Evolutionary conservation across 768 basidiomycete species (phyloP).

Genomic region (Leccinum olivaceopallidum): DNA sequence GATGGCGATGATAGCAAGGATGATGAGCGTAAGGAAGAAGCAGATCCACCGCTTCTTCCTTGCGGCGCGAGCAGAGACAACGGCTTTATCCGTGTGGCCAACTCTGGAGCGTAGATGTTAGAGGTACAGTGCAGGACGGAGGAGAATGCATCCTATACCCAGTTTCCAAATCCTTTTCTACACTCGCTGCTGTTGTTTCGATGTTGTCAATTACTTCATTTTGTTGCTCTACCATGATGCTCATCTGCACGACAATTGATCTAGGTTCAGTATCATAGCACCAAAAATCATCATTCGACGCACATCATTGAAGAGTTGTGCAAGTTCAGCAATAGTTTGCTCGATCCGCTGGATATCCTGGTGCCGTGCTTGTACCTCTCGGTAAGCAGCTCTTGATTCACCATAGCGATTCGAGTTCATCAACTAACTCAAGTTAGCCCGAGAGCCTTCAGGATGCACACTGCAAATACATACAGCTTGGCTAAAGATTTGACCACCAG

Average conservation of each 20-base stretch:
- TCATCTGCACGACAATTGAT: conserved; percentile 61
- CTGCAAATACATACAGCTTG: conserved; percentile 59
- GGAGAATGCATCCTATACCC: conserved; percentile 54
- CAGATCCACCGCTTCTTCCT: conserved; percentile 98
- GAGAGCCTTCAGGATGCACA: neutral
- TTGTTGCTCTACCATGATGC: conserved; percentile 92
- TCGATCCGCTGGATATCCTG: conserved; percentile 97
- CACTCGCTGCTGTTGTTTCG: conserved; percentile 70
- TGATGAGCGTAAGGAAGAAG: conserved; percentile 69
- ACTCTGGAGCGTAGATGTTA: conserved; percentile 46
- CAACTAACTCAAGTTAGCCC: conserved; percentile 48
- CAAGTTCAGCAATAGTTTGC: conserved; percentile 87
- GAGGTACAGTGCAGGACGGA: neutral
- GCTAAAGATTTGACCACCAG: conserved; percentile 84
- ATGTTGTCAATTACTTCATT: conserved; percentile 85
- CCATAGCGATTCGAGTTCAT: conserved; percentile 91
- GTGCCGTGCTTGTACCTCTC: conserved; percentile 96
- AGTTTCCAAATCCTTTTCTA: conserved; percentile 81
- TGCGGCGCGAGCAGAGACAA: conserved; percentile 81
- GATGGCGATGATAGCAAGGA: conserved; percentile 67
- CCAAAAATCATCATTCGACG: conserved; percentile 24
- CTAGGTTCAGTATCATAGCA: conserved; percentile 5
- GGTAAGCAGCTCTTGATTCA: conserved; percentile 86
- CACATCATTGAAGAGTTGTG: conserved; percentile 95
- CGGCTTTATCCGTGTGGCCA: conserved; percentile 83